Base-by-base conservation (phyloP, 2,329 filamentous ascomycete species). In the Helotiales sp. region DNA sequence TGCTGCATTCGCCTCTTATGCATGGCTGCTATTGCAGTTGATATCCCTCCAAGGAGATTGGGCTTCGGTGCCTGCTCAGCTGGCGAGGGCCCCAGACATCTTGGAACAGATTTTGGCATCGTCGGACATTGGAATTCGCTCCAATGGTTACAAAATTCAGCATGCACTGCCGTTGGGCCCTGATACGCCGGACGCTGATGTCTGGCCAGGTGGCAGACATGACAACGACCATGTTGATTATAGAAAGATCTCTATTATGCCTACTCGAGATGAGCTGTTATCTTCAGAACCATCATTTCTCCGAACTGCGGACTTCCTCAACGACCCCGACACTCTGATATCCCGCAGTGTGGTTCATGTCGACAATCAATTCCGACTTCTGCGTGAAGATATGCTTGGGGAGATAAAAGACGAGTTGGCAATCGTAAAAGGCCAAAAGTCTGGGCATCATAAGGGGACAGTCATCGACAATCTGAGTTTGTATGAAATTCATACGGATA, bases 311-410 rank as follows among this genome's bases (percentile, higher is more conserved):
- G 74, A 78, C 3, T 80, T 81, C 1, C 73, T 88, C 0, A 70
- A 74, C 1, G 71, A 81, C 1, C 59, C 70, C 0, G 56, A 73
- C 1, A 30, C 66, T 12, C 58, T 33, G 5, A 40, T 73, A 1
- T 63, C 69, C 0, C 77, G 83, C 1, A 69, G 79, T 0, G 71
- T 71, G 0, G 70, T 74, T 0, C 85, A 91, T 67, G 70, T 89
- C 0, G 88, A 90, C 65, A 89, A 88, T 66, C 85, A 90, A 52
- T 93, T 89, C 62, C 85, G 89, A 0, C 77, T 91, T 0, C 74
- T 90, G 0, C 76, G 89, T 2, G 87, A 92, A 63, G 88, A 91
- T 60, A 86, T 91, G 78, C 72, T 91, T 0, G 81, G 77, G 0
- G 86, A 88, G 60, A 74, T 92, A 2, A 79, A 84, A 1, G 81